Conservation (phyloP, 495 filamentous ascomycete genomes). For the Penicillium crystallinum region DNA sequence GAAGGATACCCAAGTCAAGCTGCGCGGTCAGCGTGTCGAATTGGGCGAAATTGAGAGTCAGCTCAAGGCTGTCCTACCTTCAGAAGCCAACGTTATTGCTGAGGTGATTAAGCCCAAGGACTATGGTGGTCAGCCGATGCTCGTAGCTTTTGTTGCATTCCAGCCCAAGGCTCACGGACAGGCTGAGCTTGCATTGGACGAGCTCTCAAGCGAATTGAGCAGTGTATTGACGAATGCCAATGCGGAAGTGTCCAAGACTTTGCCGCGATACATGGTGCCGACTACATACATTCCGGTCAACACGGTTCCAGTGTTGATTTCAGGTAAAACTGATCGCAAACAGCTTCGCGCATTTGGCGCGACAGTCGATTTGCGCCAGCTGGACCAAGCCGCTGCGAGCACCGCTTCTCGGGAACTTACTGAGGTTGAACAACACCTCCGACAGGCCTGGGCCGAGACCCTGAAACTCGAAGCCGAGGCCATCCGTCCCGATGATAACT, state of each 20-base stretch:
- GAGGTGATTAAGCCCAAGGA: slow-evolving; percentile 36
- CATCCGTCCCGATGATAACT: slow-evolving; percentile 39
- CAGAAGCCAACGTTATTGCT: slow-evolving; percentile 30
- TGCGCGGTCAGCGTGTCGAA: slow-evolving; percentile 59
- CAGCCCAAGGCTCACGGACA: slow-evolving; percentile 13
- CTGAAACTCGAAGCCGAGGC: slow-evolving; percentile 31
- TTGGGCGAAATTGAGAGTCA: slow-evolving; percentile 50
- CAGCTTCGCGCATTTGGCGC: slow-evolving; percentile 29
- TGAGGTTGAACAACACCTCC: slow-evolving; percentile 36
- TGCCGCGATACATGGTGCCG: slow-evolving; percentile 45
- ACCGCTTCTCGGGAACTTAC: slow-evolving; percentile 23
- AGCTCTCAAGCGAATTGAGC: slow-evolving; percentile 19
- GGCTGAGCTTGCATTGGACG: slow-evolving; percentile 11
- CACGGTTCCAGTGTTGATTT: slow-evolving; percentile 34
- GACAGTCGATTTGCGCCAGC: slow-evolving; percentile 28
- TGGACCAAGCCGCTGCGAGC: slow-evolving; percentile 15
- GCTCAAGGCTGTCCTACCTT: slow-evolving; percentile 25
- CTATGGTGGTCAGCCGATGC: slow-evolving; percentile 24
- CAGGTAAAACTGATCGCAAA: slow-evolving; percentile 43
- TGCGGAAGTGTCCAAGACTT: slow-evolving; percentile 22
- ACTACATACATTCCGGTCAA: slow-evolving; percentile 39
- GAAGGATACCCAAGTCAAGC: slow-evolving; percentile 59
- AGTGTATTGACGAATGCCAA: slow-evolving; percentile 21
- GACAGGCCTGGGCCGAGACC: slow-evolving; percentile 36
- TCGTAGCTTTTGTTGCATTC: slow-evolving; percentile 39